Base-by-base conservation (phyloP, 1,139 yeast species). In the Lizanozyma gosingica region DNA sequence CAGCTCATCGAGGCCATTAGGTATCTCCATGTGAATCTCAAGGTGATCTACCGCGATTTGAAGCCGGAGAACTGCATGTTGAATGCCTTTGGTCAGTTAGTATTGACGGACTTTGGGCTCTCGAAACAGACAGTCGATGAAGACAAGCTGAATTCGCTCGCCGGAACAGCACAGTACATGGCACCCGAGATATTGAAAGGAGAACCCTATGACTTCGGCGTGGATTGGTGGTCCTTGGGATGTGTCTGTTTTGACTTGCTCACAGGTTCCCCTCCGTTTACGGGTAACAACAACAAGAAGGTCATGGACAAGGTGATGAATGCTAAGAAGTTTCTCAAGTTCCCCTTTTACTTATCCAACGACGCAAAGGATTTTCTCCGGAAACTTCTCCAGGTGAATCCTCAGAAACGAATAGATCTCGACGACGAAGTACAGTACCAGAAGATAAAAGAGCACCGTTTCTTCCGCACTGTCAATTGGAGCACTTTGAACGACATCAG, bases 41-140 rank as follows among this genome's bases (percentile, higher is more conserved):
- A 22, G 29, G 29, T 22, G 29, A 22, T 88, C n/a, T 90, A 88
- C 57, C 73, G 97, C 27, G 98, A 90, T 57, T 66, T 90, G 51
- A 90, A 90, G 59, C 97, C 97, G 0, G 97, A 90, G 56, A 90
- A 90, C 56, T 90, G 97, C 59, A 68, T 90, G 61, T 67, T 90
- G 40, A 90, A 88, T 53, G 70, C 79, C 4, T 66, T 70, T 22
- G 97, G 97, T 0, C 86, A 85, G 56, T 65, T 90, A 45, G 87
- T 88, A 1, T 65, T 90, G 47, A 90, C 97, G 0, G 97, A 90
- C 60, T 90, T 90, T 62, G 97, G 97, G 0, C 68, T 90, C 33
- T 84, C 94, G 38, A 90, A 90, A 55, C 88, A 81, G 16, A 75
- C 83, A 2, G 63, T 68, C 29, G 71, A 66, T 36, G 74, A 65